Conservation (phyloP, 495 filamentous ascomycete genomes). For the Daldinia vernicosa region DNA sequence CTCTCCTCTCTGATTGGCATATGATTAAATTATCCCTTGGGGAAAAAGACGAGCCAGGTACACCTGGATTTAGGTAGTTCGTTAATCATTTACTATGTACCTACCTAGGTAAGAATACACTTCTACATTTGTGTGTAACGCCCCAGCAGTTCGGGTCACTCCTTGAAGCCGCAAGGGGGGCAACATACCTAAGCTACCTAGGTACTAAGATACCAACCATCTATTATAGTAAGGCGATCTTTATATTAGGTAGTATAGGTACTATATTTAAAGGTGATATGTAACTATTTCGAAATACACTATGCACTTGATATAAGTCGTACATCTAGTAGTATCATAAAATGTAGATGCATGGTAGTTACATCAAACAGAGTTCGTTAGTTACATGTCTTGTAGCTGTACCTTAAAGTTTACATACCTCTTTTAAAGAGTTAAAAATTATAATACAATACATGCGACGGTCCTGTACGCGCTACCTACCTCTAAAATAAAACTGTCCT, state of each 20-base stretch:
- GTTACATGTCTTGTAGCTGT: background rate
- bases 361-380: no score
- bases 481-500: conserved; percentile 24
- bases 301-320: no score
- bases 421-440: background rate
- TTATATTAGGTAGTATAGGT: no score
- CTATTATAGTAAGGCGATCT: background rate
- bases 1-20: background rate
- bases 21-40: background rate
- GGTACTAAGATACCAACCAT: background rate
- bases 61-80: background rate
- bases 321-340: no score
- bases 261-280: no score
- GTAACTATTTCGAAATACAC: no score
- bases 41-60: background rate
- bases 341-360: no score
- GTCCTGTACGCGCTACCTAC: conserved; percentile 11
- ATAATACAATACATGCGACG: conserved; percentile 18
- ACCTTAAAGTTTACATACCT: background rate
- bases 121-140: conserved; percentile 17
- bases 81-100: background rate
- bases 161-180: conserved; percentile 11
- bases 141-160: conserved; percentile 35
- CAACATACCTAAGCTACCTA: background rate
- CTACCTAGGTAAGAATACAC: background rate